Base-by-base conservation (phyloP, 2,329 filamentous ascomycete species). In the Cladobotryum protrusum region DNA sequence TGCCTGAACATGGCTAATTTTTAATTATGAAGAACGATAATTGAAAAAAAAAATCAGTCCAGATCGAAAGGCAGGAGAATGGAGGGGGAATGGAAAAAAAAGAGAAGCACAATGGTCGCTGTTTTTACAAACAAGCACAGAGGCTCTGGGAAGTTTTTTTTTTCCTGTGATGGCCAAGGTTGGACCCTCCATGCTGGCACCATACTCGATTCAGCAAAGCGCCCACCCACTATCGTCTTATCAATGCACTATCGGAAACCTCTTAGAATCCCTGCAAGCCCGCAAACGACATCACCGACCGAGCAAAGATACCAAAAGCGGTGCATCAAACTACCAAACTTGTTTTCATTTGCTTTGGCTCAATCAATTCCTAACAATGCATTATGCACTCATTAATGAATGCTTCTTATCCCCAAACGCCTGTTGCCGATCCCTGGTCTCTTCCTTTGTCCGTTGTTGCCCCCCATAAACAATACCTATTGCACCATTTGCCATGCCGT, bases 1-100 rank as follows among this genome's bases (percentile, higher is more conserved):
- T 67, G 64, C 54, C 67, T 61, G 54, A 69, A 66, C 67, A 70
- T 65, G 53, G 43, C 53, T 47, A 40, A 3, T 4, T 20, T 33
- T 12, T 34, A 15, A 32, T 13, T n/a, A 34, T 17, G 24, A 18
- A 35, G 29, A 35, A 33, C 6, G 29, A 43, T 18, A 42, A 42
- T 20, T 15, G n/a, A 42, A 18, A 19, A 52, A 39, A 43, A 32
- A 40, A 36, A 29, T 45, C 41, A 35, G 41, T 36, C 40, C 37
- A 41, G 14, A 41, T 12, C n/a, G 19, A 41, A 11, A 29, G 24
- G 2, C 24, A 29, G 24, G 11, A 29, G 4, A 24, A 24, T 37
- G 35, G 20, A 7, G 35, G 13, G 3, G 11, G 7, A 18, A 6
- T 4, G 33, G 8, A 42, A 19, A 42, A 15, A 32, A 43, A 14